Evolutionary conservation across 352 stramenopile genomes (phyloP).

Genomic region (Achlya hypogyna): DNA sequence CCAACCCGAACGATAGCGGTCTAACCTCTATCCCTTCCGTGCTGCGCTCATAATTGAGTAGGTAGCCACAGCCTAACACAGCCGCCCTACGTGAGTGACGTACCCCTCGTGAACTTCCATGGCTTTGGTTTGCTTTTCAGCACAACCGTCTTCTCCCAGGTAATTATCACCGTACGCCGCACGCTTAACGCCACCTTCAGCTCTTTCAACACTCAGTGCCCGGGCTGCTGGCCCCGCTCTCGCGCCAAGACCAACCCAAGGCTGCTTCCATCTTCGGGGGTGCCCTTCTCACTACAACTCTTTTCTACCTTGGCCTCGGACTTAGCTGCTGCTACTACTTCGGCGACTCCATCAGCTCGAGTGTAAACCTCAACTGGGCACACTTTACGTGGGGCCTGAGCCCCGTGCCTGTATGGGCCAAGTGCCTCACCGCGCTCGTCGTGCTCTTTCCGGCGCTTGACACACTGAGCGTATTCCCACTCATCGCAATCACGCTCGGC

Average conservation of each 20-base stretch:
- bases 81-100: constrained; percentile 45
- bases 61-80: constrained; percentile 3
- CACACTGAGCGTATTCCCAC: constrained; percentile 85
- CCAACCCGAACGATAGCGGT: constrained; percentile 52
- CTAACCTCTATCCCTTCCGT: constrained; percentile 22
- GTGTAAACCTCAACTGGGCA: constrained; percentile 88
- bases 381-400: constrained; percentile 79
- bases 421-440: constrained; percentile 64
- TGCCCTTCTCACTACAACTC: constrained; percentile 73
- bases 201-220: constrained; percentile 89
- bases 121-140: constrained; percentile 87
- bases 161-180: background rate
- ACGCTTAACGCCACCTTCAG: constrained; percentile 19
- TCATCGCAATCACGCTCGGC: constrained; percentile 88
- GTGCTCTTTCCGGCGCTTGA: constrained; percentile 85
- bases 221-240: constrained; percentile 66
- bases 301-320: constrained; percentile 79
- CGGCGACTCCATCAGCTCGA: constrained; percentile 60
- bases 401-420: constrained; percentile 45
- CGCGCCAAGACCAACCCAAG: constrained; percentile 45
- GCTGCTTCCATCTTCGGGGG: constrained; percentile 57
- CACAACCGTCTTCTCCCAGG: constrained; percentile 79
- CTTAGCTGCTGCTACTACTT: constrained; percentile 79
- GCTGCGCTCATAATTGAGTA: background rate
- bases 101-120: constrained; percentile 48